Base-by-base conservation (phyloP, 192 early-diverging fungal genomes). In the Backusella luteola region DNA sequence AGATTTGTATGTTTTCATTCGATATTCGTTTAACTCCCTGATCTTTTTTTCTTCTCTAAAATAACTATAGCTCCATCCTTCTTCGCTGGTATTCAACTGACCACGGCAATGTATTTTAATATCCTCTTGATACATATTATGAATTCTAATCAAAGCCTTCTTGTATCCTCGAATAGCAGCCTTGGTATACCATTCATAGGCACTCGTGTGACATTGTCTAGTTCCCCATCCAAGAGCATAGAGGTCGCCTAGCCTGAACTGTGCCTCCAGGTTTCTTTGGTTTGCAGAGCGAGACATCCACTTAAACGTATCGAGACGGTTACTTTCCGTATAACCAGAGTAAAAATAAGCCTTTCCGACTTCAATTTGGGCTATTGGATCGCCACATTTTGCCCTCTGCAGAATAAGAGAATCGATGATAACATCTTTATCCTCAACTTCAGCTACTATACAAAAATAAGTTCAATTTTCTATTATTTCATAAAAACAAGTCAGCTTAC, bases 11-110 rank as follows among this genome's bases (percentile, higher is more conserved):
- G 0, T 19, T n/a, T 49, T 0, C 19, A 49, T 0, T 49, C 46
- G 46, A 19, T 49, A 49, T 19, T 49, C 46, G 5, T n/a, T n/a
- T 6, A n/a, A 0, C 6, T 49, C 19, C 17, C 46, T 49, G 46
- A 49, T 0, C 4, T 49, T 17, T 0, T 0, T 49, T 19, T n/a
- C 1, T 49, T 6, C 5, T 19, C 0, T 0, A 49, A 17, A 19
- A 6, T 19, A 0, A 49, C 0, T 0, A 0, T 12, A 0, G 5
- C 0, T 0, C 44, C 17, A 49, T 19, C 1, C 44, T 49, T 0
- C 1, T 49, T 49, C 44, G 4, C 6, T 17, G 1, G 4, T 0
- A 49, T 49, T 49, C 46, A 49, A n/a, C 46, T 6, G 46, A 19
- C 46, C 46, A 49, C 46, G 46, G 46, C 46, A 49, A 49, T 49